Base-by-base conservation (phyloP, 1,139 yeast species). In the Yamadazyma sp. region DNA sequence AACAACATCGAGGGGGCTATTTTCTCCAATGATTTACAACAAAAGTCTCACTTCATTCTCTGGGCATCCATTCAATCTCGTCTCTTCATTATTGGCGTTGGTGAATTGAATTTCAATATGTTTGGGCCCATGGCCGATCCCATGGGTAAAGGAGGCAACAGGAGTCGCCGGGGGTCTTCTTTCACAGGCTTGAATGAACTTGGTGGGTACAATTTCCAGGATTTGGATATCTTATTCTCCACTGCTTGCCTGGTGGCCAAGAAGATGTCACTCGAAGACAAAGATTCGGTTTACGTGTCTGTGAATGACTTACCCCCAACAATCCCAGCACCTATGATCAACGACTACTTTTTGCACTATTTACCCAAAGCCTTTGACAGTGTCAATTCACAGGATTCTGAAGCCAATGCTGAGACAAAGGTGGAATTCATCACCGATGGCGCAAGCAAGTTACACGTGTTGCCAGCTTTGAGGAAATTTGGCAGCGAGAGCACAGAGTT, bases 141-240 rank as follows among this genome's bases (percentile, higher is more conserved):
- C n/a, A 40, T 42, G 22, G 54, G 54, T 27, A 53, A 37, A 23
- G 50, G 45, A 29, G 43, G 51, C 27, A 37, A 16, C 16, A 55
- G 63, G 37, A 39, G 49, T 38, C 61, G 73, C 36, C 51, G 73
- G 32, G 62, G 68, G 4, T 63, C 71, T 16, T 67, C 73, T 23
- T 64, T 67, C 39, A 58, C 68, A 9, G 68, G 70, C 3, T 45
- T 69, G 31, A 66, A 67, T 47, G 75, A 69, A 9, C 54, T 68
- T 44, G 74, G 73, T 16, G 74, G 73, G 2, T 58, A 55, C 47
- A 69, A 69, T 41, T 69, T 69, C 55, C 72, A 68, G 42, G 75
- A 69, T 46, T 59, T 68, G 44, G 73, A 66, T 44, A 50, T 69
- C 24, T 56, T 70, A 43, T 48, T 70, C 33, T 49, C 54, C n/a